Evolutionary conservation across 163 green algal genomes (phyloP), one percentile per base, ranked within the genome.

Genomic region (Scenedesmus sp.): DNA sequence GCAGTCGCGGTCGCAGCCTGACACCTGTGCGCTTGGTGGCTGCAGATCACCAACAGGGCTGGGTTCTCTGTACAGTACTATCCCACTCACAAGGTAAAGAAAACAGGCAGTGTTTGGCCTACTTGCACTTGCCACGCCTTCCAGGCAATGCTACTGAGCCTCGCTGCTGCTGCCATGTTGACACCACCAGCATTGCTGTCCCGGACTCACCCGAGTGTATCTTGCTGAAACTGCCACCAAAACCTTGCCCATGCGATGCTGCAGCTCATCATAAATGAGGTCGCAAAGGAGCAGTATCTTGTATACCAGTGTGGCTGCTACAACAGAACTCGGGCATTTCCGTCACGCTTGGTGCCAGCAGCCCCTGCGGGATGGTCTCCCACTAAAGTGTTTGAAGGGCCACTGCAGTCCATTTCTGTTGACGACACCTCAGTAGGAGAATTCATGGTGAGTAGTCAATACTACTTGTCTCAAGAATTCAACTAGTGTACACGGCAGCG

Each of bases 301-400:
- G 93, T 99, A 46, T 96, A 95, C 91, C 96, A 97, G 83, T 99
- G 97, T 86, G 97, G 97, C n/a, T 76, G 65, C 65, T 76, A 76
- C 65, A 76, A 93, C 92, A 1, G 1, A 15, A 6, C 93, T 3
- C 9, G 65, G 30, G 26, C 65, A 22, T 76, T 76, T 24, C 65
- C 65, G 4, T 18, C 65, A 76, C 37, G 30, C 65, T 37, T 76
- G 65, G 30, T 76, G 30, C 88, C 88, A 10, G 24, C 43, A 13
- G 81, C 46, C 33, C 81, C 88, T 15, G 44, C 30, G 1, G 79
- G 56, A 86, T 30, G 15, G 35, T 43, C 70, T 61, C 5, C 56
- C 3, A 53, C 82, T 24, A 53, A 81, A 30, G 22, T 85, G n/a
- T 76, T 89, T 30, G 84, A 92, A 42, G 78, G 98, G 30, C 97